Percentiles rank a stretch among this genome's conserved stretches.
These are phyloP conservation scores for Puccinia polysora DNA, from an alignment of 1,284 basidiomycete genomes.

Conservation along the genomic window DNA sequence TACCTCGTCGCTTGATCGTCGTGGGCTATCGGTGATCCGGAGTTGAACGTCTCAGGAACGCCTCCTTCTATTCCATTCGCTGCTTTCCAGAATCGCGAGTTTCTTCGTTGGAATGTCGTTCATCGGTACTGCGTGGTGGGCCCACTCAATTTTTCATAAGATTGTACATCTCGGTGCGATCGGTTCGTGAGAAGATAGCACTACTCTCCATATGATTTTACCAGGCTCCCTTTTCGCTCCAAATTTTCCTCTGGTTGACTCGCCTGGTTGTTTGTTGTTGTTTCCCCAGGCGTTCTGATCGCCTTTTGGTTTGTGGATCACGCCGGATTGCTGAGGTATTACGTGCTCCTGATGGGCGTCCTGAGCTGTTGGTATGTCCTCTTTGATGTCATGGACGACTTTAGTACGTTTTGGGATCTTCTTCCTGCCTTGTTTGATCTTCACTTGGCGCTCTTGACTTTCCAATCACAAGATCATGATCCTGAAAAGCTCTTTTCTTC, in stretches of 20 bases:
- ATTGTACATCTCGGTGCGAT: slow-evolving; percentile 8
- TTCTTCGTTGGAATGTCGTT: slow-evolving; percentile 34
- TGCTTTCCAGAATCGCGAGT: slow-evolving; percentile 36
- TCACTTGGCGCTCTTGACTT: no score
- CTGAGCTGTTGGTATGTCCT: slow-evolving; percentile 39
- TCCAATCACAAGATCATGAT: neutral
- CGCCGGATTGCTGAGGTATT: slow-evolving; percentile 37
- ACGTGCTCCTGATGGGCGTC: slow-evolving; percentile 31
- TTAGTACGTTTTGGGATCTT: no score
- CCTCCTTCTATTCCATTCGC: no score
- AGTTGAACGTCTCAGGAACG: no score
- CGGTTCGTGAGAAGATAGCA: neutral
- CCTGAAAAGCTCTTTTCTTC: neutral
- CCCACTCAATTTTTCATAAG: neutral
- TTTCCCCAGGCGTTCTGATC: slow-evolving; percentile 14
- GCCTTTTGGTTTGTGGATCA: slow-evolving; percentile 41
- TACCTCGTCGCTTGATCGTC: neutral
- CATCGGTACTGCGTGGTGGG: slow-evolving; percentile 32
- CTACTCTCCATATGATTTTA: neutral
- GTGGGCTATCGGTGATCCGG: no score
- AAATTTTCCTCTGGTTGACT: neutral
- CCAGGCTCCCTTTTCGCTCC: no score
- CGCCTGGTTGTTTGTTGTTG: neutral
- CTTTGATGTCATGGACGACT: slow-evolving; percentile 41
- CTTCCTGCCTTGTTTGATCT: no score